Base-by-base conservation (phyloP, 2,329 filamentous ascomycete species). In the Alternaria sp. region DNA sequence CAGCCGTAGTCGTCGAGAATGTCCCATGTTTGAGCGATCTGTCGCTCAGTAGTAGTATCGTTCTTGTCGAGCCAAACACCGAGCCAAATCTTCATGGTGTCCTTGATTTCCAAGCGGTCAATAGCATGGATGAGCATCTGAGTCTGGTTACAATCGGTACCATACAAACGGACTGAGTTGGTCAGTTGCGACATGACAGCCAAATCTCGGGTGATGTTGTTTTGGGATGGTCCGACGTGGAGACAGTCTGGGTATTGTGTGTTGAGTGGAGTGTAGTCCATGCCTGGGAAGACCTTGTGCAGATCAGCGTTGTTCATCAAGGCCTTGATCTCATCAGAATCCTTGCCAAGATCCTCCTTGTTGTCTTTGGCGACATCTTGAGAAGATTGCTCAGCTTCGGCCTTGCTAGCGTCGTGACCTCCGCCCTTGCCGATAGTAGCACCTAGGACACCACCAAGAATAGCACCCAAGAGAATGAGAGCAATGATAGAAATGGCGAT, bases 71-170 rank as follows among this genome's bases (percentile, higher is more conserved):
- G 90, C 92, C 94, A 97, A 4, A 98, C 94, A 16, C 94, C 94
- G 45, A 98, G 83, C 94, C 94, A 98, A 64, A 98, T 84, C 78
- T 96, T 97, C 82, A 97, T 88, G 1, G 60, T 59, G 58, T 87
- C 84, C 56, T 91, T 85, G 69, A 97, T 81, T 54, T 90, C 84
- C 12, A 98, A 85, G 52, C 85, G 85, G 59, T 92, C 84, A 69
- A 98, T 90, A 20, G 94, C 90, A 71, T 95, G 90, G 9, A 98
- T 83, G 1, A 96, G 87, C 91, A 98, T 95, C 78, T 97, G 87
- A 0, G 94, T 98, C 80, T 98, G 94, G 79, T 97, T 97, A 85
- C 94, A 98, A 81, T 98, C 94, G 12, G 93, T 98, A 51, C 94
- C 94, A 77, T 98, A 98, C 1, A 97, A 84, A 8, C 94, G 90